Conservation (phyloP, 2,329 filamentous ascomycete genomes). For the Botryotinia narcissicola region DNA sequence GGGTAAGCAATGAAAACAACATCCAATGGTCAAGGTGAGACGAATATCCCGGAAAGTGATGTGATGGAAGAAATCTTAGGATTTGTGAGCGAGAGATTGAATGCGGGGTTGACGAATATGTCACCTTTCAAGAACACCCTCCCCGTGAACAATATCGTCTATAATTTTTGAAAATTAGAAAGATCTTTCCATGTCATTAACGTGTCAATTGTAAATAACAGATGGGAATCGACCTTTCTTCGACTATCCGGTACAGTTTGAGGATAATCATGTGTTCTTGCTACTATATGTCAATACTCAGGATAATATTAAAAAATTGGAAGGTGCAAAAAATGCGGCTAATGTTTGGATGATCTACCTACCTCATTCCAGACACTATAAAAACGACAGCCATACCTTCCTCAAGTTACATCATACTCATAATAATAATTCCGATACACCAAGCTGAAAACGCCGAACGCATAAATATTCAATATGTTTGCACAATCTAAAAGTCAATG, state of each 20-base stretch:
- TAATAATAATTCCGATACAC: background rate
- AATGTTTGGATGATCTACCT: background rate
- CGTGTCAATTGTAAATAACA: background rate
- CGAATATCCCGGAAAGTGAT: background rate
- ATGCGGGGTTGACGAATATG: background rate
- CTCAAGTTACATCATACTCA: background rate
- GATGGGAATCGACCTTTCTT: background rate
- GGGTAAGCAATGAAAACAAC: background rate
- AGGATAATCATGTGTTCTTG: background rate
- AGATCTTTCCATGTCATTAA: background rate
- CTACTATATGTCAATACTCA: background rate
- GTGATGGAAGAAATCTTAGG: background rate
- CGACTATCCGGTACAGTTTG: background rate
- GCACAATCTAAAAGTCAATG: background rate
- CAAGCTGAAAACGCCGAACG: background rate
- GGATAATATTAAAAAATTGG: background rate
- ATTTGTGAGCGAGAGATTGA: background rate
- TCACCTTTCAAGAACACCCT: background rate
- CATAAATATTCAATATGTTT: background rate
- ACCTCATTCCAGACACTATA: background rate
- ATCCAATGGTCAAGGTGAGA: background rate
- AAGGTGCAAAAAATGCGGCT: background rate
- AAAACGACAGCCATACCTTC: background rate
- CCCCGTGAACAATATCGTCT: background rate
- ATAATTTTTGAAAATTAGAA: background rate